Evolutionary conservation across 371 early-diverging fungal genomes (phyloP).

Genomic region (Mucor racemosus): DNA sequence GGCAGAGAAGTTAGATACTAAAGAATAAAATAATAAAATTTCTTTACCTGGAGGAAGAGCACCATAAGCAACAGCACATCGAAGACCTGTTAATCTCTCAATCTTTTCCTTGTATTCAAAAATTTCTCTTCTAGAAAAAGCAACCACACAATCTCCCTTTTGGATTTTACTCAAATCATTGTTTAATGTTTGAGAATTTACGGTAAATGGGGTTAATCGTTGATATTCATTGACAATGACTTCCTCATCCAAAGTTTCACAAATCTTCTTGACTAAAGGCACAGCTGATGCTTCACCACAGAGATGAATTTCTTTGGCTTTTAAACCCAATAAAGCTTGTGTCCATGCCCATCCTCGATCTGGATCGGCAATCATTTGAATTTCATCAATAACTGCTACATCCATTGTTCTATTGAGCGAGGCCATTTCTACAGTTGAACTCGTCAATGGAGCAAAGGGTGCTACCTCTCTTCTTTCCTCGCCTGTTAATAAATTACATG

Average conservation of each 20-base stretch:
- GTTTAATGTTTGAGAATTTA: slow-evolving; percentile 58
- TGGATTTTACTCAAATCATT: slow-evolving; percentile 61
- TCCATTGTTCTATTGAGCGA: slow-evolving; percentile 63
- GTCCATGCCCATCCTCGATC: slow-evolving; percentile 98
- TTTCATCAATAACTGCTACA: slow-evolving; percentile 96
- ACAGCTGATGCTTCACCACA: slow-evolving; percentile 94
- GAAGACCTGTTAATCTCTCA: slow-evolving; percentile 73
- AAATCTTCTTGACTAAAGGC: slow-evolving; percentile 77
- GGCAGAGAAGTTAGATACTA: background rate
- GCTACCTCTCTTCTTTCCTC: slow-evolving; percentile 79
- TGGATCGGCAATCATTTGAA: slow-evolving; percentile 91
- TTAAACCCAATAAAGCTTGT: slow-evolving; percentile 81
- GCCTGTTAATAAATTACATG: slow-evolving; percentile 90
- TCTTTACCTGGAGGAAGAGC: slow-evolving; percentile 80
- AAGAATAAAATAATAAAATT: too few relatives aligned
- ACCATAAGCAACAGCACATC: slow-evolving; percentile 95
- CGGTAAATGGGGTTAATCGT: slow-evolving; percentile 74
- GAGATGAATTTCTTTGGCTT: slow-evolving; percentile 87
- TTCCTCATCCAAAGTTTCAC: slow-evolving; percentile 74
- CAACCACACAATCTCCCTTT: slow-evolving; percentile 89
- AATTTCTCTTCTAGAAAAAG: slow-evolving; percentile 84
- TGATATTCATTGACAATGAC: slow-evolving; percentile 81
- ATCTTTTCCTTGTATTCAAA: slow-evolving; percentile 79
- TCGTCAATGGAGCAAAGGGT: slow-evolving; percentile 51
- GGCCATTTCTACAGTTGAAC: slow-evolving; percentile 95